A percentile compares a stretch with the other conserved stretches of the same genome.
Conservation (phyloP, 352 stramenopile species). For the Globisporangium nodosum region DNA sequence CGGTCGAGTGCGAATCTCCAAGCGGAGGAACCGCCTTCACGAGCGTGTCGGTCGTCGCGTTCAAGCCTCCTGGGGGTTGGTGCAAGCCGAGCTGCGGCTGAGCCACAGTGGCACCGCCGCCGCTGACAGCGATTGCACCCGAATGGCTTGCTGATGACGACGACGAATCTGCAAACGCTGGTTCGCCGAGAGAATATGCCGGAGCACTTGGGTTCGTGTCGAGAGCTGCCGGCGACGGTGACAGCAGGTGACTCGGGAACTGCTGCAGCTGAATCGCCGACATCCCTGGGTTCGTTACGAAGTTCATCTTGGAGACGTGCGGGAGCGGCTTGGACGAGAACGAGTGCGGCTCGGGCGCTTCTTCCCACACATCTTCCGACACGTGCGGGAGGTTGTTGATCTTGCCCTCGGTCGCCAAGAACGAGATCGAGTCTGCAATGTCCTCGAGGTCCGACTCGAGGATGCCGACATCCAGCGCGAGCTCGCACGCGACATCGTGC, state of each 20-base stretch:
- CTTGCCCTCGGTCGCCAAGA: slow-evolving; percentile 80
- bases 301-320: slow-evolving; percentile 78
- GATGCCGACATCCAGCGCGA: slow-evolving; percentile 92
- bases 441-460: slow-evolving; percentile 89
- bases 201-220: slow-evolving; percentile 4
- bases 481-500: slow-evolving; percentile 93
- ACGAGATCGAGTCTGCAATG: slow-evolving; percentile 92
- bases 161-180: slow-evolving; percentile 14
- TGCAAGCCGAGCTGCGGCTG: neutral
- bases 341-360: slow-evolving; percentile 77
- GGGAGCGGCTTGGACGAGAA: slow-evolving; percentile 75
- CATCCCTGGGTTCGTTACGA: slow-evolving; percentile 25
- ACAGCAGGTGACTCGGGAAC: slow-evolving; percentile 11
- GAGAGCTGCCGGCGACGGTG: slow-evolving; percentile 3
- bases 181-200: slow-evolving; percentile 9
- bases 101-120: neutral
- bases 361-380: slow-evolving; percentile 80
- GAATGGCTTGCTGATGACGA: neutral
- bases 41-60: slow-evolving; percentile 2
- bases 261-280: slow-evolving; percentile 11
- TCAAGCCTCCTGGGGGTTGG: neutral
- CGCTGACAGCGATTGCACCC: neutral
- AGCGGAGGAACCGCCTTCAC: neutral
- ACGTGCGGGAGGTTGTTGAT: slow-evolving; percentile 80
- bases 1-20: neutral